Evolutionary conservation across 441 rosid genomes (phyloP), one percentile per base, ranked within the genome.

Genomic region (Corymbia citriodora): DNA sequence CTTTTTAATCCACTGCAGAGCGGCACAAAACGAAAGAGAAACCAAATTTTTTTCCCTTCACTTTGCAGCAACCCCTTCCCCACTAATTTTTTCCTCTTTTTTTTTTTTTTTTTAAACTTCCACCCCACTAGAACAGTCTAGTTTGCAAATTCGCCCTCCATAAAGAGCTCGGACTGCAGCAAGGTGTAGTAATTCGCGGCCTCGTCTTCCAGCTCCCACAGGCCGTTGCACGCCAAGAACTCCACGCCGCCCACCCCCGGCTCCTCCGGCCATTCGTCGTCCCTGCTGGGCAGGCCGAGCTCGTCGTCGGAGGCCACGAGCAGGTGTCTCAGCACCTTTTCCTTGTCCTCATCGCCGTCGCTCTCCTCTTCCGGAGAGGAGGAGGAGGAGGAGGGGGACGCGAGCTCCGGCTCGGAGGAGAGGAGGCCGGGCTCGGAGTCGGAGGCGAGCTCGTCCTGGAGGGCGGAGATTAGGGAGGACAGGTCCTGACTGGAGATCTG

Each of bases 281-380:
- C 94, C 52, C 88, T 91, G 65, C 93, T 94, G 21, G 98, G 99
- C 31, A 97, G 95, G 72, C 98, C 99, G 23, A 97, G 98, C 93
- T 97, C 99, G 87, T 97, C 99, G 54, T 96, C 99, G 1, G 98
- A 96, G 4, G 99, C 99, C 94, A 96, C 96, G 5, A 95, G 95
- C 68, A 96, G 95, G 92, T 93, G 99, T 79, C 95, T 94, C 49
- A 97, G 95, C 21, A 96, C 96, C 12, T 92, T 92, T 89, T 95
- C 96, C 14, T 92, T 92, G 13, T 96, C 97, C 16, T 92, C 95
- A 50, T 91, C 96, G 19, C 90, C 94, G 13, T 89, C 93, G 29
- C 61, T 55, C 90, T 94, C 27, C 90, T 92, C 61, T 70, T 89
- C 87, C 89, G 88, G 91, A 1, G 91, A 92, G 48, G 92, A 91